These are phyloP conservation scores for Colletotrichum graminicola DNA, from an alignment of 2,329 filamentous ascomycete species.

Conservation along the genomic window DNA sequence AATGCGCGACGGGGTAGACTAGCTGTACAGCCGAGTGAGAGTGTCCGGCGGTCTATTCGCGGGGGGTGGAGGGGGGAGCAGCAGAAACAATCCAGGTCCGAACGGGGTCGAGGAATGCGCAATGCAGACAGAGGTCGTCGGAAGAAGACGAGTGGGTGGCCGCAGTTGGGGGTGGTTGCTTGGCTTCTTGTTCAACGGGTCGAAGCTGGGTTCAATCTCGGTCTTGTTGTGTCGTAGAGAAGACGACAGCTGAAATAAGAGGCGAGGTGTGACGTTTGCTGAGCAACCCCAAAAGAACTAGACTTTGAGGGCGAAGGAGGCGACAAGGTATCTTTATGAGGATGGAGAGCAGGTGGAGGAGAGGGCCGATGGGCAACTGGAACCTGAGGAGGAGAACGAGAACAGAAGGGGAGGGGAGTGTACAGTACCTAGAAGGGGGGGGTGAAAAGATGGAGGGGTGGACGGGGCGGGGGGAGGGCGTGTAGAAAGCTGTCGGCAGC, in stretches of 20 bases:
- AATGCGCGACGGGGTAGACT: conserved; percentile 14
- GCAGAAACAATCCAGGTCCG: conserved; percentile 37
- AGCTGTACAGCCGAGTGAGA: background rate
- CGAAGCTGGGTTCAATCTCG: background rate
- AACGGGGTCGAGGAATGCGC: conserved; percentile 35
- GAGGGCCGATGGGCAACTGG: background rate
- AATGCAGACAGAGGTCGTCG: conserved; percentile 24
- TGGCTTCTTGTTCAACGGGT: background rate
- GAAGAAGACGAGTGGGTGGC: conserved; percentile 29
- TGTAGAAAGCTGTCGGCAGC: conserved; percentile 34
- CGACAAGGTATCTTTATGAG: conserved; percentile 32
- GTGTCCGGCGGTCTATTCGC: conserved; percentile 35
- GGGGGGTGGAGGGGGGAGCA: conserved; percentile 9
- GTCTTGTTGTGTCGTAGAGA: conserved; percentile 15
- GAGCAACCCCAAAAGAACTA: conserved; percentile 12
- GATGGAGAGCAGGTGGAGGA: conserved; percentile 13
- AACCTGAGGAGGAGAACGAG: conserved; percentile 34
- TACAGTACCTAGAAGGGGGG: background rate
- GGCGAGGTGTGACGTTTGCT: conserved; percentile 35
- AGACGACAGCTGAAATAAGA: conserved; percentile 41
- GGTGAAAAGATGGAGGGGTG: background rate
- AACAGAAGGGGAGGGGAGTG: conserved; percentile 9
- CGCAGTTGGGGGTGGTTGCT: conserved; percentile 22
- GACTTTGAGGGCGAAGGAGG: conserved; percentile 31
- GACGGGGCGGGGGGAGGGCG: background rate